Evolutionary conservation across 192 early-diverging fungal species (phyloP).

Genomic region (Coemansia sp.): DNA sequence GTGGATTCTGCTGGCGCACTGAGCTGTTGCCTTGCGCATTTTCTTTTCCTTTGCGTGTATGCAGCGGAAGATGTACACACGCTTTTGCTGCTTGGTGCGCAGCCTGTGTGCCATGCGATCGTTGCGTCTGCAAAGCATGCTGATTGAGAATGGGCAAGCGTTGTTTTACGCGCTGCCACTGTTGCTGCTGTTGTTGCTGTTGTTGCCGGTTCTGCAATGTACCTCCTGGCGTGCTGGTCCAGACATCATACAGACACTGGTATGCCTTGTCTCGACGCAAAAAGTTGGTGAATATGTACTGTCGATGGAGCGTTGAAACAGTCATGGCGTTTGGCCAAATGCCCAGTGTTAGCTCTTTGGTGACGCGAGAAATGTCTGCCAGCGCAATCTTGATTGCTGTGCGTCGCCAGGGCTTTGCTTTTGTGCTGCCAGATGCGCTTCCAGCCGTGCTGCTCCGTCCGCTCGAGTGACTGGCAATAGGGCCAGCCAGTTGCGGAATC

Average conservation of each 20-base stretch:
- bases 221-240: background rate
- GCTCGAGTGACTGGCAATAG: background rate
- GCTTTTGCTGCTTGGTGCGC: background rate
- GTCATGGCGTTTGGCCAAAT: constrained; percentile 52
- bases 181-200: background rate
- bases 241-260: constrained; percentile 20
- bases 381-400: constrained; percentile 29
- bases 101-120: background rate
- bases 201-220: background rate
- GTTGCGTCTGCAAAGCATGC: background rate
- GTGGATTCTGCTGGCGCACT: background rate
- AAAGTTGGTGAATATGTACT: constrained; percentile 53
- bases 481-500: background rate
- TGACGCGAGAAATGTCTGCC: constrained; percentile 42
- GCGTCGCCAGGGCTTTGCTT: constrained; percentile 32
- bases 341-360: constrained; percentile 48
- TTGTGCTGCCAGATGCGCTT: background rate
- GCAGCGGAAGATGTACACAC: background rate
- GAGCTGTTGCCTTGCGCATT: background rate
- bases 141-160: background rate
- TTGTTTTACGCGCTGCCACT: background rate
- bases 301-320: constrained; percentile 22
- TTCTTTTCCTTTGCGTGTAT: background rate
- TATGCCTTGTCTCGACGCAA: constrained; percentile 45
- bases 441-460: background rate